A percentile compares a stretch with the other conserved stretches of the same genome.
phyloP scores from a whole-genome alignment of 1,139 yeast genomes.

The Lodderomyces beijingensis region DNA sequence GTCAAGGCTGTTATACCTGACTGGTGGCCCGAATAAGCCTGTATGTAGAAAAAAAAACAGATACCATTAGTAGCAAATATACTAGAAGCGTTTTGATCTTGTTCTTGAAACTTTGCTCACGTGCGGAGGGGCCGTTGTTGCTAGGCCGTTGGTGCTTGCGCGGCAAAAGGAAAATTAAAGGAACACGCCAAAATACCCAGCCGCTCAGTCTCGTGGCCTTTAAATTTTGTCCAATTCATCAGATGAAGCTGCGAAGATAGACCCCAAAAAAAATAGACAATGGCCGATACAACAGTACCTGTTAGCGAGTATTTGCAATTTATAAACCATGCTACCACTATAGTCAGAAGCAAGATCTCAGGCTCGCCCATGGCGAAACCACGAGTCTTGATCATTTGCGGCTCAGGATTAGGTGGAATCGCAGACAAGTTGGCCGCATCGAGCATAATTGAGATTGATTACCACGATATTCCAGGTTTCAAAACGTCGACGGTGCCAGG shows the following conservation, averaged over 20 bases:
- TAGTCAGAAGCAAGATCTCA: constrained; percentile 8
- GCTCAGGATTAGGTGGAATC: constrained; percentile 91
- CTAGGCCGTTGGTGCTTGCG: too few relatives aligned
- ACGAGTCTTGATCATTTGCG: constrained; percentile 78
- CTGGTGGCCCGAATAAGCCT: constrained; percentile 55
- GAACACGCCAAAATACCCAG: too few relatives aligned
- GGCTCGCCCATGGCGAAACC: constrained; percentile 31
- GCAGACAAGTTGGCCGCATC: constrained; percentile 47
- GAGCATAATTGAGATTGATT: constrained; percentile 51
- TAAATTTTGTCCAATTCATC: too few relatives aligned
- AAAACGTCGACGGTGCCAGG: constrained; percentile 81
- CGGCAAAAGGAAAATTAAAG: too few relatives aligned
- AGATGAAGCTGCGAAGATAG: too few relatives aligned
- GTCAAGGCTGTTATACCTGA: constrained; percentile 52
- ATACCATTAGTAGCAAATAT: too few relatives aligned
- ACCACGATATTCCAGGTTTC: constrained; percentile 75
- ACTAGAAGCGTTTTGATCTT: too few relatives aligned
- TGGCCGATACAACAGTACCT: too few relatives aligned
- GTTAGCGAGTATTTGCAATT: constrained; percentile 11
- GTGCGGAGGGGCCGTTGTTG: too few relatives aligned
- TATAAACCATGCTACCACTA: constrained; percentile 12
- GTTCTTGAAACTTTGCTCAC: too few relatives aligned
- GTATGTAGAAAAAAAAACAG: neutral
- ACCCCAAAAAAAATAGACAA: too few relatives aligned
- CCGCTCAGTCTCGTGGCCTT: too few relatives aligned